Evolutionary conservation across 2,329 filamentous ascomycete genomes (phyloP).

Genomic region (Xylaria multiplex): DNA sequence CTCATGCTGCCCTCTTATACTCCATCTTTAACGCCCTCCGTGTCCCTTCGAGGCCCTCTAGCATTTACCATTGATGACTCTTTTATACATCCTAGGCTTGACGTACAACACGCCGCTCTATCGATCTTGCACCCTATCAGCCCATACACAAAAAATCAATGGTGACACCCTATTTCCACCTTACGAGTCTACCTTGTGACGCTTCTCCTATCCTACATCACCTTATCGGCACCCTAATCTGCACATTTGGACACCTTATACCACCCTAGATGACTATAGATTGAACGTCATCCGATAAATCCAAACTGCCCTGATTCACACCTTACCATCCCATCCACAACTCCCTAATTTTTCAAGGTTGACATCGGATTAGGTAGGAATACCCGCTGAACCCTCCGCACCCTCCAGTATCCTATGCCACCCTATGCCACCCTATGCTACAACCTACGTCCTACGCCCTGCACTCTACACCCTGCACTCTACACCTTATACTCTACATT

Average conservation of each 20-base stretch:
- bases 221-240: no score
- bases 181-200: constrained; percentile 15
- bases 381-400: no score
- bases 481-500: background rate
- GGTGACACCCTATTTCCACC: constrained; percentile 13
- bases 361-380: no score
- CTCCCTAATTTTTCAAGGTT: no score
- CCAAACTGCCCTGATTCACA: background rate
- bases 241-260: background rate
- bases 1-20: constrained; percentile 2
- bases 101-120: no score
- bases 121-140: background rate
- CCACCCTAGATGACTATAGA: background rate
- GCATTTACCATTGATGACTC: no score
- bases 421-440: constrained; percentile 2
- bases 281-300: background rate
- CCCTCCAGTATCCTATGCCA: background rate
- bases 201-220: background rate
- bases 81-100: constrained; percentile 4
- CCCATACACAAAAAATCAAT: background rate
- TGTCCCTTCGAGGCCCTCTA: background rate
- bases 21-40: background rate
- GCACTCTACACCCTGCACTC: background rate
- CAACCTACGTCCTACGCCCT: background rate
- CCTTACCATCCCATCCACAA: background rate